These are phyloP conservation scores for Alternaria infectoria DNA, from an alignment of 2,329 filamentous ascomycete species.

Conservation along the genomic window DNA sequence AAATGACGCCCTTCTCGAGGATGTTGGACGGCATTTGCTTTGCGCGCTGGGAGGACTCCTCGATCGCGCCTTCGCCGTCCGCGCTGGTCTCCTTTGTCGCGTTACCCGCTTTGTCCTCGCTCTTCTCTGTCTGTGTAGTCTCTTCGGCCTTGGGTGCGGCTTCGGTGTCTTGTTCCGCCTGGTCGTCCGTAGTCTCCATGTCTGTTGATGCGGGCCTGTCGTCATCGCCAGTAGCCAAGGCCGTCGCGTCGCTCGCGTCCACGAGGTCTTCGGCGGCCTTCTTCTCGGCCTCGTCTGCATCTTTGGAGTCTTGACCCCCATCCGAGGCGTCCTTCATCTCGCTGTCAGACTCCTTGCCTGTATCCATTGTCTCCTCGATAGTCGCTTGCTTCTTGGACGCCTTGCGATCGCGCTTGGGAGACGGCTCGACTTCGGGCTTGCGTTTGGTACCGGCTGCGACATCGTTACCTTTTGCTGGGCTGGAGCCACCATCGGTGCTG, in stretches of 20 bases:
- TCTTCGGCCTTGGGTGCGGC: conserved; percentile 7
- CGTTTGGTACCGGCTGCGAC: conserved; percentile 48
- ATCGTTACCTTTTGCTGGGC: conserved; percentile 34
- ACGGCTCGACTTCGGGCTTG: conserved; percentile 45
- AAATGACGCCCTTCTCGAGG: conserved; percentile 86
- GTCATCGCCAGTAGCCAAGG: conserved; percentile 28
- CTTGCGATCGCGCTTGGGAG: conserved; percentile 54
- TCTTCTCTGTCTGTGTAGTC: conserved; percentile 1
- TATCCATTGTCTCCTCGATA: conserved; percentile 58
- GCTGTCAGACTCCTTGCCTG: conserved; percentile 43
- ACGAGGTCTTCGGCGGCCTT: conserved; percentile 1
- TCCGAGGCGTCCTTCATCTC: conserved; percentile 34
- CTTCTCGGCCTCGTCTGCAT: conserved; percentile 18
- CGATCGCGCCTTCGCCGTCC: conserved; percentile 48
- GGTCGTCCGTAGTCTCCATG: conserved; percentile 15
- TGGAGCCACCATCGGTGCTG: conserved; percentile 21
- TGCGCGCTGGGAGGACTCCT: conserved; percentile 59
- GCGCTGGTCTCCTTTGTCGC: conserved; percentile 26
- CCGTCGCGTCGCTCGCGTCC: conserved; percentile 19
- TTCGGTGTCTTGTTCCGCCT: neutral
- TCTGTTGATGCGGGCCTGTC: conserved; percentile 9
- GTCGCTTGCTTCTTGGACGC: conserved; percentile 57
- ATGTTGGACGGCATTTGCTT: conserved; percentile 65
- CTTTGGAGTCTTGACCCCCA: conserved; percentile 1
- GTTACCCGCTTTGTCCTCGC: conserved; percentile 9